Evolutionary conservation across 495 filamentous ascomycete genomes (phyloP).

Genomic region (Apiosordaria backusii): DNA sequence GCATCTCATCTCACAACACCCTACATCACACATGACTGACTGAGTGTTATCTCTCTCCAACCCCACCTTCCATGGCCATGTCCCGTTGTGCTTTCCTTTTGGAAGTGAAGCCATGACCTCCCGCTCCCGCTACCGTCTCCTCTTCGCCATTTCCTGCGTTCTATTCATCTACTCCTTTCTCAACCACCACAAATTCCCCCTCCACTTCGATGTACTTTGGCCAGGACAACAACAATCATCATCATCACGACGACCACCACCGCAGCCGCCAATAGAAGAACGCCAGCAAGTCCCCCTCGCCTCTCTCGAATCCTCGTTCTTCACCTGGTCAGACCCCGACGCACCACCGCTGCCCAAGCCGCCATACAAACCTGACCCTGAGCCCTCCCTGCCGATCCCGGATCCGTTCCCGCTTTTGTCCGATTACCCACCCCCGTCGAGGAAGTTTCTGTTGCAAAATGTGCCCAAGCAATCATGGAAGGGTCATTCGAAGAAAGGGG

Average conservation of each 20-base stretch:
- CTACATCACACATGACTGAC: not conserved
- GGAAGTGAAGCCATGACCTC: not conserved
- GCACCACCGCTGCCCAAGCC: constrained; percentile 11
- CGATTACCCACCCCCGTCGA: constrained; percentile 11
- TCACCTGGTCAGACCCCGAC: constrained; percentile 18
- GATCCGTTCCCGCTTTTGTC: constrained; percentile 30
- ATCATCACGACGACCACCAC: not conserved
- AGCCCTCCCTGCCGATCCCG: constrained; percentile 13
- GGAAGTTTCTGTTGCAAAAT: constrained; percentile 5
- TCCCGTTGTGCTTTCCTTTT: not conserved
- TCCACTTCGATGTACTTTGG: not conserved
- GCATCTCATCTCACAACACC: too few relatives aligned
- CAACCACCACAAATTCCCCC: constrained; percentile 2
- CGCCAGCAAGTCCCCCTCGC: constrained; percentile 14
- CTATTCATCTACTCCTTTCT: constrained; percentile 9
- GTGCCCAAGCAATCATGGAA: not conserved
- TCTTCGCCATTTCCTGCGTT: constrained; percentile 10
- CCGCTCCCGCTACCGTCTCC: constrained; percentile 18
- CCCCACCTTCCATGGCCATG: not conserved
- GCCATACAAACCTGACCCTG: constrained; percentile 17
- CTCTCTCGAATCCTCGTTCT: constrained; percentile 15
- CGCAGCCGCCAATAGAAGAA: not conserved
- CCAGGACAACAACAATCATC: not conserved
- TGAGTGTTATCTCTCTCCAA: not conserved
- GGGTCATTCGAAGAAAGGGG: not conserved